Percentiles rank a stretch among this genome's conserved stretches.
These are phyloP conservation scores for Candida sp. DNA, from an alignment of 1,139 yeast genomes.

Conservation along the genomic window DNA sequence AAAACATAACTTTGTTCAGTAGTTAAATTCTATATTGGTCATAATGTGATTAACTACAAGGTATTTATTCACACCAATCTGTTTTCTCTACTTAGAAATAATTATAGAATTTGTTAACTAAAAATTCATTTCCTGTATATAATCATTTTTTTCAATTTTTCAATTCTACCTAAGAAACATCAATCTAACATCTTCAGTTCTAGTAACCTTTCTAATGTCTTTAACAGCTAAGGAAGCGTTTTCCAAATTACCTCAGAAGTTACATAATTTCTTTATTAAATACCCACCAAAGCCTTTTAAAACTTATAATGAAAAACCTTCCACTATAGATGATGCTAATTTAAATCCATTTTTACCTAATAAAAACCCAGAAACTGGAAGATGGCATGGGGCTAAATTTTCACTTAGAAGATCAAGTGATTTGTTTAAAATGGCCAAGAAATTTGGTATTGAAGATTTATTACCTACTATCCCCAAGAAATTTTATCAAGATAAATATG, in stretches of 20 bases:
- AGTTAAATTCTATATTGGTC: too few species aligned
- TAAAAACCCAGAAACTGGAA: slow-evolving; percentile 76
- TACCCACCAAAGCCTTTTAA: slow-evolving; percentile 86
- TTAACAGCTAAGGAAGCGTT: slow-evolving; percentile 41
- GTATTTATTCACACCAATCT: too few species aligned
- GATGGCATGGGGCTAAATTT: slow-evolving; percentile 74
- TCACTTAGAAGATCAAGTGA: slow-evolving; percentile 86
- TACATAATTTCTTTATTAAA: slow-evolving; percentile 73
- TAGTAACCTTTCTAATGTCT: too few species aligned
- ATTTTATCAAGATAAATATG: slow-evolving; percentile 79
- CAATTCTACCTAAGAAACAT: too few species aligned
- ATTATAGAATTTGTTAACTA: too few species aligned
- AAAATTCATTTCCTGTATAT: too few species aligned
- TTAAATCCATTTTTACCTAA: slow-evolving; percentile 91
- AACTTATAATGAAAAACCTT: slow-evolving; percentile 61
- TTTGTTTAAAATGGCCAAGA: slow-evolving; percentile 76
- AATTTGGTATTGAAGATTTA: slow-evolving; percentile 75
- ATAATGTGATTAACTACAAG: too few species aligned
- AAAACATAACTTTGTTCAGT: too few species aligned
- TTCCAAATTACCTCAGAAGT: slow-evolving; percentile 62
- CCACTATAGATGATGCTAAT: slow-evolving; percentile 59
- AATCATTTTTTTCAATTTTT: too few species aligned
- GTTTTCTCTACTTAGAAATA: too few species aligned
- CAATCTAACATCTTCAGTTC: too few species aligned
- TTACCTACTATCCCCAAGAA: slow-evolving; percentile 74